These are phyloP conservation scores for Epichloe coenophiala DNA, from an alignment of 2,329 filamentous ascomycete species.

Conservation along the genomic window DNA sequence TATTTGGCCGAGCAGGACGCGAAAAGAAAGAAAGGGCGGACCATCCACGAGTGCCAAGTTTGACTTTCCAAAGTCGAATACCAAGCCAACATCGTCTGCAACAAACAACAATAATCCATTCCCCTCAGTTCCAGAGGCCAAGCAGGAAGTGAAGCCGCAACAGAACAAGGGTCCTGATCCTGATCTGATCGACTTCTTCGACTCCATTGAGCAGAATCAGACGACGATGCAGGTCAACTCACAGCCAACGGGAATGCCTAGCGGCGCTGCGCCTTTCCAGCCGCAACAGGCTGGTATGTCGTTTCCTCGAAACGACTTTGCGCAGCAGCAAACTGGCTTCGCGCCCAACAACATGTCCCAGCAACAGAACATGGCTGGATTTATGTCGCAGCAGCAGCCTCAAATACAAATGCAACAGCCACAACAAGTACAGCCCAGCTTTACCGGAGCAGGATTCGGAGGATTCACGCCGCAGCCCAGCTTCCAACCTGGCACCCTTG, in stretches of 20 bases:
- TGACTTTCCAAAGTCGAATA: conserved; percentile 19
- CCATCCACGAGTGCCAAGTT: conserved; percentile 19
- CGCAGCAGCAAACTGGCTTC: conserved; percentile 15
- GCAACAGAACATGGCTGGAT: conserved; percentile 12
- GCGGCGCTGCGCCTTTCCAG: conserved; percentile 22
- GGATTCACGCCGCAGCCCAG: conserved; percentile 57
- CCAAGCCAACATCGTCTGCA: conserved; percentile 19
- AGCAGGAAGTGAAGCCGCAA: conserved; percentile 29
- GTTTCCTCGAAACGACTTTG: conserved; percentile 14
- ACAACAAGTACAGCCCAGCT: conserved; percentile 30
- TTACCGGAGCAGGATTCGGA: conserved; percentile 67
- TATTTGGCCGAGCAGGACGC: conserved; percentile 81
- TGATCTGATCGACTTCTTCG: conserved; percentile 89
- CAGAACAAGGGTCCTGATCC: conserved; percentile 51
- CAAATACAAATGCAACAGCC: conserved; percentile 16
- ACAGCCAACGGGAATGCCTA: conserved; percentile 21
- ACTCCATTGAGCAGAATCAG: conserved; percentile 81
- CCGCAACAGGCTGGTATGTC: conserved; percentile 24
- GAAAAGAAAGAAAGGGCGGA: conserved; percentile 39
- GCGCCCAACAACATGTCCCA: conserved; percentile 19
- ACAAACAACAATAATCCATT: conserved; percentile 29
- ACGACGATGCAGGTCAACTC: conserved; percentile 46
- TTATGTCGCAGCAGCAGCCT: conserved; percentile 13
- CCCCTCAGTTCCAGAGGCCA: conserved; percentile 21
- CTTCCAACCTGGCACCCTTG: conserved; percentile 39